phyloP scores from a whole-genome alignment of 2,329 filamentous ascomycete genomes.

The Fusarium buharicum region DNA sequence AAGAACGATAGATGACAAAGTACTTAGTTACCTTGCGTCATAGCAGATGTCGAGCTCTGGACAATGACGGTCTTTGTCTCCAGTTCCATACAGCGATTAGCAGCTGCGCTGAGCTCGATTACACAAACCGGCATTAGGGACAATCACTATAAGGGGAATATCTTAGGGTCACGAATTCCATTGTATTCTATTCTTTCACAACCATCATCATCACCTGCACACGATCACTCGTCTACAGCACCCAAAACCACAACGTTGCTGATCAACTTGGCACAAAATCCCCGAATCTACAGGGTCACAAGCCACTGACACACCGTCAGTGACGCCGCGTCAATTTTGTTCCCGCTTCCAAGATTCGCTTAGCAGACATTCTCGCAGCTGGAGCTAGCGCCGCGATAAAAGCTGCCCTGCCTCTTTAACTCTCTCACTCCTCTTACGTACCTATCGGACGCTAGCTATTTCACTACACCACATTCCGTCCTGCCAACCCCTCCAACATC shows the following conservation, averaged over 20 bases:
- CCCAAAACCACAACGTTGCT: conserved; percentile 15
- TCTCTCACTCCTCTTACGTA: conserved; percentile 39
- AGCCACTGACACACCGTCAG: conserved; percentile 47
- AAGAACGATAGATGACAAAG: conserved; percentile 1
- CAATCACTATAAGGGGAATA: not conserved
- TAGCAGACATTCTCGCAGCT: conserved; percentile 20
- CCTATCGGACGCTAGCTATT: conserved; percentile 37
- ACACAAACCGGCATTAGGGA: conserved; percentile 14
- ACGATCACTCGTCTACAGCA: conserved; percentile 10
- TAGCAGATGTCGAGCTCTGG: conserved; percentile 22
- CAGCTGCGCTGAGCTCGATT: not conserved
- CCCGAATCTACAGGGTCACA: conserved; percentile 39
- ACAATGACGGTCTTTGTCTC: conserved; percentile 8
- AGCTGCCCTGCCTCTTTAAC: conserved; percentile 40
- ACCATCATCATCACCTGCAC: conserved; percentile 40
- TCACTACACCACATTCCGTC: conserved; percentile 34
- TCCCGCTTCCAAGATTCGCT: conserved; percentile 43
- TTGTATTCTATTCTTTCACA: conserved; percentile 15
- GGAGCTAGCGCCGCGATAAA: conserved; percentile 45
- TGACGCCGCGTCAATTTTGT: conserved; percentile 46
- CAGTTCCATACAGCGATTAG: not conserved
- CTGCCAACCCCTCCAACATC: conserved; percentile 34
- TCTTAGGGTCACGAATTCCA: conserved; percentile 12
- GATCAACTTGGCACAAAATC: conserved; percentile 25
- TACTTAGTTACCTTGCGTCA: conserved; percentile 34